Evolutionary conservation across 1,139 yeast genomes (phyloP).

Genomic region (Geotrichum klebahnii): DNA sequence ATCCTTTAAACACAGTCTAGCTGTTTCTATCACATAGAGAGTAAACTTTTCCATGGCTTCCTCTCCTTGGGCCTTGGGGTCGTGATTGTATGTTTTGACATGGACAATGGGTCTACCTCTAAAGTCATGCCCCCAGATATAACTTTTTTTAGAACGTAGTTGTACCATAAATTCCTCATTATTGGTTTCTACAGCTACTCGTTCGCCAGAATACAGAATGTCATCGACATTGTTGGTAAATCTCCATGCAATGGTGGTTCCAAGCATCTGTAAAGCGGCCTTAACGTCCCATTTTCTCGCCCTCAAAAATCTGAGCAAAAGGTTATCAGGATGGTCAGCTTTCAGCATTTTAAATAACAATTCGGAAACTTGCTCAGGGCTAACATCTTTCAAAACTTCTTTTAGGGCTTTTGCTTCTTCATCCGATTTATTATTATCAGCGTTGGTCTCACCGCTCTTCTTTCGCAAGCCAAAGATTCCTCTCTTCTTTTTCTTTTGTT

Average conservation of each 20-base stretch:
- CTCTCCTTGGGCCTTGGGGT: slow-evolving; percentile 63
- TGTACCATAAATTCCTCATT: slow-evolving; percentile 50
- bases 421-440: slow-evolving; percentile 6
- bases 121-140: slow-evolving; percentile 61
- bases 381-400: slow-evolving; percentile 11
- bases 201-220: slow-evolving; percentile 60
- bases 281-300: slow-evolving; percentile 73
- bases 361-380: slow-evolving; percentile 24
- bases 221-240: slow-evolving; percentile 54
- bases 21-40: slow-evolving; percentile 62
- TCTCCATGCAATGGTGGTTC: slow-evolving; percentile 69
- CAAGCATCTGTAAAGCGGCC: slow-evolving; percentile 61
- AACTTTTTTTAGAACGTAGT: slow-evolving; percentile 56
- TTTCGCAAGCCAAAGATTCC: slow-evolving; percentile 33
- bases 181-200: slow-evolving; percentile 38
- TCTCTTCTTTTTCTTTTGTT: slow-evolving; percentile 30
- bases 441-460: slow-evolving; percentile 6
- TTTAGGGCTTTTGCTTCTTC: slow-evolving; percentile 23
- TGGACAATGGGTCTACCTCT: slow-evolving; percentile 64
- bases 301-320: slow-evolving; percentile 59
- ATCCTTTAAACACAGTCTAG: slow-evolving; percentile 58
- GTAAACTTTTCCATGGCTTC: slow-evolving; percentile 66
- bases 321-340: slow-evolving; percentile 67
- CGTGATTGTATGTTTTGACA: slow-evolving; percentile 69
- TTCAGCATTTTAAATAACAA: slow-evolving; percentile 51